These are phyloP conservation scores for Sinapis alba DNA, from an alignment of 441 rosid species.

Conservation along the genomic window DNA sequence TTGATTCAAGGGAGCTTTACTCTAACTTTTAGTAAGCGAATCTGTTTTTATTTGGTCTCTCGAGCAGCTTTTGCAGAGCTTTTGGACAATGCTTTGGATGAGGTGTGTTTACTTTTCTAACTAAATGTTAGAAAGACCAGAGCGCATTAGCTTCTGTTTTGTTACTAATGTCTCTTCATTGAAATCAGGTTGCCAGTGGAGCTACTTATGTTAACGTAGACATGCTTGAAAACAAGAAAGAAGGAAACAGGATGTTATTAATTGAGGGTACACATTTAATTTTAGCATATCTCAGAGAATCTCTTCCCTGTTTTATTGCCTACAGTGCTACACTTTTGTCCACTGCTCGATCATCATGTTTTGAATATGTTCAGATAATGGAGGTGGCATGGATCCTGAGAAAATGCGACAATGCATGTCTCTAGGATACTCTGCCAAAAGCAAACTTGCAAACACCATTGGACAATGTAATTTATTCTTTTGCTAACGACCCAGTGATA, in stretches of 20 bases:
- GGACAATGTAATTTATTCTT: slow-evolving; percentile 71
- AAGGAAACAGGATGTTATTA: slow-evolving; percentile 67
- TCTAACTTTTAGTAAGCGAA: background rate
- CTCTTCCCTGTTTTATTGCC: background rate
- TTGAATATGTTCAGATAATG: slow-evolving; percentile 63
- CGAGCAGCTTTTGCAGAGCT: slow-evolving; percentile 91
- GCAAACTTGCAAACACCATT: slow-evolving; percentile 82
- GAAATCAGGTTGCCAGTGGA: slow-evolving; percentile 65
- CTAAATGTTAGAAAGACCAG: background rate
- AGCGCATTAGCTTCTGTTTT: background rate
- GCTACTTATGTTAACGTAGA: slow-evolving; percentile 79
- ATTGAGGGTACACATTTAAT: slow-evolving; percentile 61
- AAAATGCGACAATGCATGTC: slow-evolving; percentile 90
- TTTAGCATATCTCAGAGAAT: background rate
- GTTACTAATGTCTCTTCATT: background rate
- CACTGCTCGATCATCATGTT: slow-evolving; percentile 47
- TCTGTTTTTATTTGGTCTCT: slow-evolving; percentile 2
- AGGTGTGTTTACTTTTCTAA: slow-evolving; percentile 47
- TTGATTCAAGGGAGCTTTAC: background rate
- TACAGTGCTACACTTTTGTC: slow-evolving; percentile 48
- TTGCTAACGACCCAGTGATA: background rate
- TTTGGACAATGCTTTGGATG: slow-evolving; percentile 88
- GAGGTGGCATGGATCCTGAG: slow-evolving; percentile 96
- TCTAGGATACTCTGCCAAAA: slow-evolving; percentile 88
- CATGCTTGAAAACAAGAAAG: slow-evolving; percentile 64